These are phyloP conservation scores for Marchantia paleacea DNA, from an alignment of 225 moss, liverwort and hornwort species.

Conservation along the genomic window DNA sequence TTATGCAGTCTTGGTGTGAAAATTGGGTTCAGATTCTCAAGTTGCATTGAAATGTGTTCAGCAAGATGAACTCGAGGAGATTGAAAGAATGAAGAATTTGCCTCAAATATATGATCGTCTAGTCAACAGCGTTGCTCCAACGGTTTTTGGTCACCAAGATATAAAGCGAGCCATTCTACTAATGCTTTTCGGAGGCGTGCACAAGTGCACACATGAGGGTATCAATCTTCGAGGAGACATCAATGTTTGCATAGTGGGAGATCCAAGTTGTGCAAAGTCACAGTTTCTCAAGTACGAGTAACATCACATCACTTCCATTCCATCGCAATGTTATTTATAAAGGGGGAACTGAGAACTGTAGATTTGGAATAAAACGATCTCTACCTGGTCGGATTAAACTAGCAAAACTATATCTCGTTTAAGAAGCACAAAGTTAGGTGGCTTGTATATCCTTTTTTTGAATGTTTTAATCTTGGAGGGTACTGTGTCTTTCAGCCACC, in stretches of 20 bases:
- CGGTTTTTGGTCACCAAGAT: slow-evolving; percentile 95
- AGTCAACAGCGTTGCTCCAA: slow-evolving; percentile 80
- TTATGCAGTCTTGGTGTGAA: background rate
- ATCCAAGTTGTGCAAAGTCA: slow-evolving; percentile 98
- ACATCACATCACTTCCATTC: background rate
- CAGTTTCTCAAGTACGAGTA: slow-evolving; percentile 89
- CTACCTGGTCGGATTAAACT: background rate
- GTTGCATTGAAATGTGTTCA: slow-evolving; percentile 23
- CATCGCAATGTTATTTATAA: too few species aligned
- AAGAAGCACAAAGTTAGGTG: background rate
- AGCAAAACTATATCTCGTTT: background rate
- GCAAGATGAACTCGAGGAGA: slow-evolving; percentile 90
- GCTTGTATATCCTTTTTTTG: background rate
- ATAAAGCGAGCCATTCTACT: slow-evolving; percentile 96
- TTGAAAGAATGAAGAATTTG: slow-evolving; percentile 70
- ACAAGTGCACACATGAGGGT: slow-evolving; percentile 93
- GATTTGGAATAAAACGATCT: background rate
- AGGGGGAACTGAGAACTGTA: background rate
- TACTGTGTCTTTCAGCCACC: background rate
- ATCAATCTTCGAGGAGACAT: slow-evolving; percentile 96
- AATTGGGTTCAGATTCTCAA: background rate
- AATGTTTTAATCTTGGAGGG: background rate
- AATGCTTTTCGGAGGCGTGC: slow-evolving; percentile 97
- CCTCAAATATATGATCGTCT: slow-evolving; percentile 86
- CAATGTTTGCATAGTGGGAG: slow-evolving; percentile 98